A percentile compares a stretch with the other conserved stretches of the same genome.
These are phyloP conservation scores for Beauveria pseudobassiana DNA, from an alignment of 2,329 filamentous ascomycete species.

Conservation along the genomic window DNA sequence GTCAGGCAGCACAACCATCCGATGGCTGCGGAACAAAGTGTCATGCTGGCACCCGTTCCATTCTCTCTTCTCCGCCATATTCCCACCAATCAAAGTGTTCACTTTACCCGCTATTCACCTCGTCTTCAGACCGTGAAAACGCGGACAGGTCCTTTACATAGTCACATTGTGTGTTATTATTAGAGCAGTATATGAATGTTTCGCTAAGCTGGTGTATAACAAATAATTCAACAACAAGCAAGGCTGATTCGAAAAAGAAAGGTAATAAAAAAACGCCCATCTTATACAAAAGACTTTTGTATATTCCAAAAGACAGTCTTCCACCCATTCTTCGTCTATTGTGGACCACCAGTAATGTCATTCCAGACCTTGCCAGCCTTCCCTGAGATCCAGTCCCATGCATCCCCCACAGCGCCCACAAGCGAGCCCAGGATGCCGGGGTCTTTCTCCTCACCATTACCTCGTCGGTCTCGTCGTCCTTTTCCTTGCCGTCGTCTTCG, in stretches of 20 bases:
- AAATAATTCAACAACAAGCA: neutral
- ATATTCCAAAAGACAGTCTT: neutral
- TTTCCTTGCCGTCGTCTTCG: neutral
- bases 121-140: neutral
- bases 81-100: neutral
- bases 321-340: neutral
- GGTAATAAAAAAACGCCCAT: neutral
- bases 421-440: neutral
- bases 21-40: neutral
- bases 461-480: neutral
- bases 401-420: neutral
- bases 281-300: neutral
- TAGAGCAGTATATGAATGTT: neutral
- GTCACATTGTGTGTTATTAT: neutral
- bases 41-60: neutral
- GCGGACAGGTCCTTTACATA: neutral
- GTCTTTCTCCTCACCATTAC: neutral
- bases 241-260: neutral
- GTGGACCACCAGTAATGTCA: neutral
- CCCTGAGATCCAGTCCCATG: conserved; percentile 12
- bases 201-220: neutral
- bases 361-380: conserved; percentile 13
- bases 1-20: neutral
- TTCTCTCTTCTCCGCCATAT: neutral
- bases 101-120: neutral